Evolutionary conservation across 2,329 filamentous ascomycete species (phyloP), one percentile per base, ranked within the genome.

Genomic region (Aspergillus aculeatus): DNA sequence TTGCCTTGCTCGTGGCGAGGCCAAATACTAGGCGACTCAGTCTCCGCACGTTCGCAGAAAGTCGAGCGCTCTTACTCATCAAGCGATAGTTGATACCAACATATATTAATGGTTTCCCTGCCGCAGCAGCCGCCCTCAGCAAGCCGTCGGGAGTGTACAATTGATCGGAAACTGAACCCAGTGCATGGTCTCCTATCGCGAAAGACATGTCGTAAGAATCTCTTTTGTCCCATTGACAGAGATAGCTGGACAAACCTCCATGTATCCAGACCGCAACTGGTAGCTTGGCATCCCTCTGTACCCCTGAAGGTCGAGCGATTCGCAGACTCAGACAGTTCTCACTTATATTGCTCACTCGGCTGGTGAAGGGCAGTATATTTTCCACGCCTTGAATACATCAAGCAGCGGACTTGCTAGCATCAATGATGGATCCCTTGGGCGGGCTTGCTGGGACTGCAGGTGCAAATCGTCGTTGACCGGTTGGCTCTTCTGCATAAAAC

Each of bases 321-420:
- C 63, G 26, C 56, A 66, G 50, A n/a, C 64, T 65, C 19, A 66
- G 44, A 47, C 63, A 66, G 23, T 66, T 57, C 48, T 67, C 65
- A 31, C 63, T 65, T 5, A 65, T 59, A 38, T 64, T 64, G 2
- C 56, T 44, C 5, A 67, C 62, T 10, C 16, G 47, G 21, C 64
- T 66, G 2, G 63, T 64, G 49, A 65, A 66, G 4, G 64, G 64
- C 3, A 66, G 50, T 16, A 66, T 50, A 58, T 64, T 63, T 7
- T 63, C 63, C 3, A 56, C 61, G 16, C 61, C 64, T 32, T 64
- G 63, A 6, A 60, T 63, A 55, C 64, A 66, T 60, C 64, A 66
- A 2, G 63, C 64, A 23, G 63, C 62, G 4, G 60, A 11, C 7
- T n/a, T 29, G 11, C 61, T 64, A 9, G 63, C 64, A 59, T 64